Percentiles rank a stretch among this genome's conserved stretches.
Evolutionary conservation across 2,329 filamentous ascomycete genomes (phyloP).

Genomic region (Clathrospora elynae): DNA sequence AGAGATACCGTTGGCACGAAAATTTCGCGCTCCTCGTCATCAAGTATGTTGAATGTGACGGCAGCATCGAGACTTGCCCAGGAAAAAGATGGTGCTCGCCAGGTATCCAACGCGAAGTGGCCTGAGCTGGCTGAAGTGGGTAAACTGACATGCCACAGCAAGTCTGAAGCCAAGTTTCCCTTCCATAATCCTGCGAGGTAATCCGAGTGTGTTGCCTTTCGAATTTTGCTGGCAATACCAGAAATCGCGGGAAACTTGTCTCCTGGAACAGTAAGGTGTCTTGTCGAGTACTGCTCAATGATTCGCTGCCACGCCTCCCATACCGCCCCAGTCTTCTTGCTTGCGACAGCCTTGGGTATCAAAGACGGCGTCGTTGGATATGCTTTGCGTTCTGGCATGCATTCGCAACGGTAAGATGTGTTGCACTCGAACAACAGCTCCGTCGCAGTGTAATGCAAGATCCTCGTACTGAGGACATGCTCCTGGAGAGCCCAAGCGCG

Average conservation of each 20-base stretch:
- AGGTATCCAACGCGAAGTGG: constrained; percentile 24
- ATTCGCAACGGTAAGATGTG: constrained; percentile 42
- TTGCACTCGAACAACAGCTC: constrained; percentile 46
- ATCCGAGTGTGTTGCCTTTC: constrained; percentile 33
- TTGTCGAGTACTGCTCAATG: constrained; percentile 37
- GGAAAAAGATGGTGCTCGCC: constrained; percentile 40
- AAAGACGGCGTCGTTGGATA: constrained; percentile 39
- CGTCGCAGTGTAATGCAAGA: constrained; percentile 41
- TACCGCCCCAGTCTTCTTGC: constrained; percentile 24
- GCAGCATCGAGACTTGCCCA: constrained; percentile 41
- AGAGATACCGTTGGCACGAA: constrained; percentile 25
- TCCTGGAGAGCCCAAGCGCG: constrained; percentile 45
- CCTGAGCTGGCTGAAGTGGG: constrained; percentile 6
- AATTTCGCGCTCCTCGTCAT: constrained; percentile 28
- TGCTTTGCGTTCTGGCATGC: constrained; percentile 33
- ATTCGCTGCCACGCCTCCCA: constrained; percentile 43
- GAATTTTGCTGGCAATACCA: constrained; percentile 42
- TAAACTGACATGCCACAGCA: constrained; percentile 35
- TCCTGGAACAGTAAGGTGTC: constrained; percentile 31
- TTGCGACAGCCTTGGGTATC: constrained; percentile 40
- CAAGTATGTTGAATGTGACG: constrained; percentile 29
- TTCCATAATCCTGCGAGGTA: constrained; percentile 47
- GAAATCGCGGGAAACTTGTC: constrained; percentile 45
- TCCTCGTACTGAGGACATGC: constrained; percentile 39
- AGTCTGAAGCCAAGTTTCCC: constrained; percentile 35